phyloP scores from a whole-genome alignment of 805 yeast genomes.

The Sugiyamaella boreocaroliniensis region DNA sequence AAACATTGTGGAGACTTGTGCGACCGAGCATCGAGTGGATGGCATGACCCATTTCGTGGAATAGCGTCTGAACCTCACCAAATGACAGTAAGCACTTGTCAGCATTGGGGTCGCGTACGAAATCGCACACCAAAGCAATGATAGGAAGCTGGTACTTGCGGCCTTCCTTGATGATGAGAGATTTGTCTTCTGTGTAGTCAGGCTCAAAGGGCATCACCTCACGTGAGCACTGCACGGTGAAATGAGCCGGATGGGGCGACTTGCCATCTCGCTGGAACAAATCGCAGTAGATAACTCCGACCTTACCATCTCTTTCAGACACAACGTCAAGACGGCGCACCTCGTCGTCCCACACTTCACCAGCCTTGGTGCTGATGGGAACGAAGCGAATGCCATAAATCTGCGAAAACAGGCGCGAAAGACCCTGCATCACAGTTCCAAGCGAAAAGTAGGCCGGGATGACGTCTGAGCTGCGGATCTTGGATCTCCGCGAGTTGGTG shows the following conservation, averaged over 20 bases:
- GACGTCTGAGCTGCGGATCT: slow-evolving; percentile 32
- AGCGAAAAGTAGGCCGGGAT: slow-evolving; percentile 72
- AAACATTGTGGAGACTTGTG: slow-evolving; percentile 80
- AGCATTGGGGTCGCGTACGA: slow-evolving; percentile 34
- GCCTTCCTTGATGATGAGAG: slow-evolving; percentile 29
- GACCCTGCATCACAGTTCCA: slow-evolving; percentile 80
- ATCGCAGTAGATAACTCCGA: slow-evolving; percentile 85
- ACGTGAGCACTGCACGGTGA: slow-evolving; percentile 92
- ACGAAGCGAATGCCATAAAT: slow-evolving; percentile 73
- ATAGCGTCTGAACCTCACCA: slow-evolving; percentile 83
- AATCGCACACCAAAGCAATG: slow-evolving; percentile 82
- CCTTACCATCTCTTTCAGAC: slow-evolving; percentile 52
- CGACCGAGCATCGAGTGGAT: slow-evolving; percentile 96
- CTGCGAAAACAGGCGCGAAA: slow-evolving; percentile 59
- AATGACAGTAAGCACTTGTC: slow-evolving; percentile 55
- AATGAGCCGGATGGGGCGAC: slow-evolving; percentile 86
- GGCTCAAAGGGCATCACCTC: slow-evolving; percentile 37
- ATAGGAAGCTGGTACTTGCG: slow-evolving; percentile 75
- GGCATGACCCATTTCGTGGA: slow-evolving; percentile 99
- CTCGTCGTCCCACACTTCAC: slow-evolving; percentile 85
- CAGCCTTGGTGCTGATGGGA: slow-evolving; percentile 54
- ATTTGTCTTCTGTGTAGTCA: slow-evolving; percentile 12
- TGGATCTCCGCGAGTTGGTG: slow-evolving; percentile 21
- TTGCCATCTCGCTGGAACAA: slow-evolving; percentile 71
- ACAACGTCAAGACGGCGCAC: slow-evolving; percentile 77